Base-by-base conservation (phyloP, 768 basidiomycete genomes). In the Leccinum longicurvipes region DNA sequence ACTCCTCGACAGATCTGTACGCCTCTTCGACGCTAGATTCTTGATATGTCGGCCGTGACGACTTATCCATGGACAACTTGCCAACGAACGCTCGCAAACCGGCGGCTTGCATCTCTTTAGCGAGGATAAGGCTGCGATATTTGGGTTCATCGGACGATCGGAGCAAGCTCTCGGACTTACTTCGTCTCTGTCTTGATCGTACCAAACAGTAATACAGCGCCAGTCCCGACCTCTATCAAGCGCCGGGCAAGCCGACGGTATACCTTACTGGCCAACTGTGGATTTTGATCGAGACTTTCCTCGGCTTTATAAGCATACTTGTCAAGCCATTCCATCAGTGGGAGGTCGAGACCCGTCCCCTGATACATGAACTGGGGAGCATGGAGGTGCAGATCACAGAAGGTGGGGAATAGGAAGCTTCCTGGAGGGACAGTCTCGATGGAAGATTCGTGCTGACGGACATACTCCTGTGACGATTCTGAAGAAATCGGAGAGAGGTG, bases 341-440 rank as follows among this genome's bases (percentile, higher is more conserved):
- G 89, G 2, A 92, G 78, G 67, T 95, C 89, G 4, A 94, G 77
- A 0, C 93, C 92, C 1, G 84, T 91, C 3, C 93, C 93, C 54
- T 91, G 87, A 57, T 93, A 94, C 31, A 93, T 76, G 67, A 89
- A 93, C 66, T 95, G 93, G 1, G 93, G 90, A 0, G 92, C 91
- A 67, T 95, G 93, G 0, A 93, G 77, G 65, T 94, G 92, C 5
- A 91, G 76, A 68, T 94, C 92, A 54, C 81, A 84, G 69, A 93
- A 94, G 0, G 85, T 82, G 2, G 92, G 90, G n/a, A 89, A 59
- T 41, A 93, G 55, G 64, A 93, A 91, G 51, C 74, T 78, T n/a
- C 84, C 84, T 9, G 53, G 28, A 3, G 81, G 80, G 12, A 88
- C 64, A 6, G 59, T 65, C 36, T 74, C 64, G 23, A 57, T 47